These are phyloP conservation scores for Podaxis carcinomalis DNA, from an alignment of 768 basidiomycete species.

Conservation along the genomic window DNA sequence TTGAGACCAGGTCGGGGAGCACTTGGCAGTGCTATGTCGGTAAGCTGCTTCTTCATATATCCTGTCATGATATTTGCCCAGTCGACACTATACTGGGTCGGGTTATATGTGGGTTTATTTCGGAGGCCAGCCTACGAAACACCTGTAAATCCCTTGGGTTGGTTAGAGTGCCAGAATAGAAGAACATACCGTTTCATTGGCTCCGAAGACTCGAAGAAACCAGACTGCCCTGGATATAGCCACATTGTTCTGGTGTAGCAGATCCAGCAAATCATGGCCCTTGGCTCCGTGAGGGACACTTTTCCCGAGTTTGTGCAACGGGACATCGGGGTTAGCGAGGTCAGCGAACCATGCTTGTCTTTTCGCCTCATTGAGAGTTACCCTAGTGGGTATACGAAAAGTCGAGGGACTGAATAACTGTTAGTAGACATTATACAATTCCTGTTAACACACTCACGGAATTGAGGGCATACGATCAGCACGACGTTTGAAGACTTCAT, in stretches of 20 bases:
- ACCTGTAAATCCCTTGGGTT: neutral
- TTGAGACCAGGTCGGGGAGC: conserved; percentile 72
- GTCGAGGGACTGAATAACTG: conserved; percentile 44
- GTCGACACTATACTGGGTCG: conserved; percentile 78
- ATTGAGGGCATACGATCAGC: conserved; percentile 52
- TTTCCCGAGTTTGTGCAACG: conserved; percentile 76
- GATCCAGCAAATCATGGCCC: conserved; percentile 77
- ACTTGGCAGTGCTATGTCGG: conserved; percentile 75
- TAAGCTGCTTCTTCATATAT: conserved; percentile 79
- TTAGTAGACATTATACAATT: neutral
- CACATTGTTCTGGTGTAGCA: conserved; percentile 72
- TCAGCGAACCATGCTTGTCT: conserved; percentile 82
- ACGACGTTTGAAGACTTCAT: conserved; percentile 66
- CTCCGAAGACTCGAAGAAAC: conserved; percentile 84
- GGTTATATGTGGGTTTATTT: conserved; percentile 77
- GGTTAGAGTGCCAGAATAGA: too few species aligned
- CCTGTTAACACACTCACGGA: conserved; percentile 47
- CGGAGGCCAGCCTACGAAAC: conserved; percentile 60
- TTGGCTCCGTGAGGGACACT: conserved; percentile 85
- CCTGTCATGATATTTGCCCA: conserved; percentile 81
- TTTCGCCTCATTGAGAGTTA: conserved; percentile 76
- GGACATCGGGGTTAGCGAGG: conserved; percentile 76
- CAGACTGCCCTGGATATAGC: conserved; percentile 81
- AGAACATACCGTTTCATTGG: conserved; percentile 70
- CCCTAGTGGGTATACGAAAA: conserved; percentile 79